Evolutionary conservation across 805 yeast genomes (phyloP), one percentile per base, ranked within the genome.

Genomic region (Candida ortonii): DNA sequence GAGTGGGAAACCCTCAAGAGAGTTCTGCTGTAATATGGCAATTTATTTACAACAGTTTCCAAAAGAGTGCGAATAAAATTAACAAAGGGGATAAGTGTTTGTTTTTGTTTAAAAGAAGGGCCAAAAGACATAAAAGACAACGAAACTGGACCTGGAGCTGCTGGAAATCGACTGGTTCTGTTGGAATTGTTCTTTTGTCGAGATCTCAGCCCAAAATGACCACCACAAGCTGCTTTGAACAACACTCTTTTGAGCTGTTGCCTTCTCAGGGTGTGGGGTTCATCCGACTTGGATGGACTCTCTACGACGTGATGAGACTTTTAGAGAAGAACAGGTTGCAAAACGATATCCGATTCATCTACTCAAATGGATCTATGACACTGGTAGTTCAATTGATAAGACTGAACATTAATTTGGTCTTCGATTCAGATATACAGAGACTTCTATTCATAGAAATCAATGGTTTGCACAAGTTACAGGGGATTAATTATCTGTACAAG

Each of bases 211-310:
- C n/a, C n/a, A n/a, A 20, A 10, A 28, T 21, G 32, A 19, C 22
- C 12, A 15, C 26, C 5, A 16, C 19, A 11, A 22, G 12, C 25
- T 16, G 25, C 6, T 33, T 33, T 34, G 22, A 25, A 5, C n/a
- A 17, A 9, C 28, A 30, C 18, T 34, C 47, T 12, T 38, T 54
- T 23, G 55, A 49, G 7, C 39, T 54, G 12, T 29, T 22, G 6
- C 61, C 60, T 11, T 45, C 46, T 8, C 41, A 49, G 24, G 59
- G 62, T 4, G 18, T 57, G 5, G 59, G 54, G 2, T 34, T 34
- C 16, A 38, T 57, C 15, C 39, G 39, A 16, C 34, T 60, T 10
- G 56, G 59, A 9, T 36, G 28, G n/a, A 40, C 61, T 5, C 32
- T 60, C 12, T 56, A 43, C 38, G 49, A 49, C 26, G 22, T 41